Evolutionary conservation across 83 land plant genomes (phyloP), one percentile per base, ranked within the genome.

Genomic region (Larix sibirica): DNA sequence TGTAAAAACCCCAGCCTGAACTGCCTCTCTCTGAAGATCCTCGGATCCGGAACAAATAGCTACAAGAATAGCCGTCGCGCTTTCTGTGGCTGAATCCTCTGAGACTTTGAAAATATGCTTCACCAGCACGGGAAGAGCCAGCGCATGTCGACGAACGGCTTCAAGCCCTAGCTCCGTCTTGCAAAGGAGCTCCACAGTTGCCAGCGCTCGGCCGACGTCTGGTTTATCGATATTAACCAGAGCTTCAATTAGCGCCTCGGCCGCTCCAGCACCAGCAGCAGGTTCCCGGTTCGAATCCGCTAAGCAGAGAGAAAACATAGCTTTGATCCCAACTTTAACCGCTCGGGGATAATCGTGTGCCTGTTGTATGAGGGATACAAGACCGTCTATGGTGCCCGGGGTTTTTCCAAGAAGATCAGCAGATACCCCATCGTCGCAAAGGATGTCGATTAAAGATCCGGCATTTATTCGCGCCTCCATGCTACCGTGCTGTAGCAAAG

Each of bases 31-130:
- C 8, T 90, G 68, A 0, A 58, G 81, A 67, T 17, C 7, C 18
- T 62, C 12, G 4, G 87, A 88, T 3, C 77, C 89, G 21, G 54
- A 28, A 66, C 91, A 92, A 0, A 90, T 0, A 16, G 70, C 80
- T 80, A 81, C 77, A 0, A 92, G 77, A 14, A 83, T 82, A 40
- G 78, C 80, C 2, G 88, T 84, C 0, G 89, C 90, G 62, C 16
- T 50, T 44, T 86, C 88, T 21, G 62, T 60, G 20, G 74, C 89
- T 82, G 67, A 21, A 85, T 84, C 68, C 20, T 24, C 7, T 2
- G 92, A 89, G 3, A 88, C 89, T 47, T 85, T 83, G 60, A 90
- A 89, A 36, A 88, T 84, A 83, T 83, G 82, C 80, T 84, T 85
- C 20, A 88, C 90, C 4, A 92, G 77, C 0, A 78, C 89, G 0